These are phyloP conservation scores for Chamaecyparis obtusa DNA, from an alignment of 75 land plant species.

Conservation along the genomic window DNA sequence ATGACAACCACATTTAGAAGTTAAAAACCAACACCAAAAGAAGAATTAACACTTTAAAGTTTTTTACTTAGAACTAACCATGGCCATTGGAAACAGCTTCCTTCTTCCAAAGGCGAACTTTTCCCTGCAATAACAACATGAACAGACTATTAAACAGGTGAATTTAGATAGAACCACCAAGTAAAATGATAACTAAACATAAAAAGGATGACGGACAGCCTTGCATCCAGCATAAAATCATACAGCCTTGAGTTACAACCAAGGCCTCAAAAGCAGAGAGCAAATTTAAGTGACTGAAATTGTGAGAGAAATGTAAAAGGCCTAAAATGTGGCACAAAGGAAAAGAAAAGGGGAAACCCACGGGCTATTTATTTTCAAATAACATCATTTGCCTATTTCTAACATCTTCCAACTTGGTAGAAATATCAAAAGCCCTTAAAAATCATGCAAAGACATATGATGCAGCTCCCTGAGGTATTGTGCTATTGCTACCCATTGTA, in stretches of 20 bases:
- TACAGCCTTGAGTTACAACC: neutral
- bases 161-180: neutral
- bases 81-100: conserved; percentile 20
- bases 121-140: conserved; percentile 26
- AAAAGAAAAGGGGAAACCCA: neutral
- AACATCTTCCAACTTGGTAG: neutral
- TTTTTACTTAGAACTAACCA: conserved; percentile 21
- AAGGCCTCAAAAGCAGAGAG: neutral
- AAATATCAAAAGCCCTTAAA: neutral
- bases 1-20: neutral
- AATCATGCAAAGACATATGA: neutral
- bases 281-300: neutral
- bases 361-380: neutral
- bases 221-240: neutral
- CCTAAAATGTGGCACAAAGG: neutral
- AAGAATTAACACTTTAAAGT: neutral
- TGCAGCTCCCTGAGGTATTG: neutral
- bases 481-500: neutral
- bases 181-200: neutral
- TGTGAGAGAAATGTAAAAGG: neutral
- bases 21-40: neutral
- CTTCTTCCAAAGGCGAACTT: conserved; percentile 36
- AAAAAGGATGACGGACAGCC: neutral
- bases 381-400: neutral
- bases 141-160: neutral